phyloP scores from a whole-genome alignment of 179 eudicot genomes.

The Carnegiea gigantea region DNA sequence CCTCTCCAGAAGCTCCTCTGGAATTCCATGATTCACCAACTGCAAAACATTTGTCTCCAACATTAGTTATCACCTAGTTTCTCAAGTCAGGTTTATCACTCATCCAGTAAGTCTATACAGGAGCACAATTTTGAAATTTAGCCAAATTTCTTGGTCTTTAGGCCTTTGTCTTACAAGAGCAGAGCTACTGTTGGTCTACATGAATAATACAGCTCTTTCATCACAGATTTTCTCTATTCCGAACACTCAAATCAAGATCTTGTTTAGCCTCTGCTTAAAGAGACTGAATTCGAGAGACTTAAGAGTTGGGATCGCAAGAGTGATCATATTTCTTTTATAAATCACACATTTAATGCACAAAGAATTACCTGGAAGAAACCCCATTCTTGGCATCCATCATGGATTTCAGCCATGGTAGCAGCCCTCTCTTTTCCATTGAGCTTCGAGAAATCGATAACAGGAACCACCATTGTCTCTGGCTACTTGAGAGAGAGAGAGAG shows the following conservation, averaged over 20 bases:
- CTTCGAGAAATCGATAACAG: constrained; percentile 92
- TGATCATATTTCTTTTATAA: neutral
- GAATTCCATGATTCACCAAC: constrained; percentile 87
- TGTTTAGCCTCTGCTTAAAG: too few relatives aligned
- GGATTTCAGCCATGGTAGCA: constrained; percentile 66
- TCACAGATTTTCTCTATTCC: too few relatives aligned
- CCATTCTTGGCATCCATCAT: constrained; percentile 83
- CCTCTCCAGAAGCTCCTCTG: constrained; percentile 75
- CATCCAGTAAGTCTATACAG: too few relatives aligned
- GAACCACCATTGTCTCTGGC: constrained; percentile 62
- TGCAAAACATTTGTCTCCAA: constrained; percentile 23
- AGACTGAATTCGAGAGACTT: too few relatives aligned
- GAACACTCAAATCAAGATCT: too few relatives aligned
- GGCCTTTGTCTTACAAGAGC: too few relatives aligned
- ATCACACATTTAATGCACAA: neutral
- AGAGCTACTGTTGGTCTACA: too few relatives aligned
- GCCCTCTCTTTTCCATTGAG: constrained; percentile 75
- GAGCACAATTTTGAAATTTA: too few relatives aligned
- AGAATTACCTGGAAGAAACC: constrained; percentile 83
- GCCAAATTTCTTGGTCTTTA: too few relatives aligned
- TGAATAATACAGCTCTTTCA: too few relatives aligned
- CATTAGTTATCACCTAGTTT: neutral
- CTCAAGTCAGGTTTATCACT: too few relatives aligned
- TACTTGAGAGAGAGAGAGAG: neutral
- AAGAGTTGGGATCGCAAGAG: neutral